These are phyloP conservation scores for Malassezia restricta DNA, from an alignment of 1,284 basidiomycete species.

Conservation along the genomic window DNA sequence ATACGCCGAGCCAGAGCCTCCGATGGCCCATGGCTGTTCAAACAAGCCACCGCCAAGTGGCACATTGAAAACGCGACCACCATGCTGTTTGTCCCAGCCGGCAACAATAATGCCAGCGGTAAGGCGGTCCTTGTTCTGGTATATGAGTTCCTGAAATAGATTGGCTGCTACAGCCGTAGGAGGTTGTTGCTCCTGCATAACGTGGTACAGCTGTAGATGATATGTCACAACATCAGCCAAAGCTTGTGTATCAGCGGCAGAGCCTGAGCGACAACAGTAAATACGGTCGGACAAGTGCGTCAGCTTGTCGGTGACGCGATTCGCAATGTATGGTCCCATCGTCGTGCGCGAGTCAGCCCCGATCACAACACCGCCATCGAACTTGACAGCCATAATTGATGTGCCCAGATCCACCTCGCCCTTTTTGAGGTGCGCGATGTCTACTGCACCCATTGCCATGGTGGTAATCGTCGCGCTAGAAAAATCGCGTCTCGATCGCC, in stretches of 20 bases:
- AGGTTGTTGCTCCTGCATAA: slow-evolving; percentile 62
- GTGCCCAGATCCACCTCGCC: slow-evolving; percentile 52
- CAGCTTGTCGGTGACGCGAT: slow-evolving; percentile 96
- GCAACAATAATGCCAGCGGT: slow-evolving; percentile 94
- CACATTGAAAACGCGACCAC: slow-evolving; percentile 88
- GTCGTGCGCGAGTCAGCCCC: slow-evolving; percentile 96
- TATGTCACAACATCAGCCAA: slow-evolving; percentile 86
- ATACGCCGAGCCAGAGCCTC: slow-evolving; percentile 81
- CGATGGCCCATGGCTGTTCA: slow-evolving; percentile 42
- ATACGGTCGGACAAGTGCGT: slow-evolving; percentile 94
- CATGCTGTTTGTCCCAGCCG: slow-evolving; percentile 85
- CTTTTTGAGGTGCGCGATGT: slow-evolving; percentile 32
- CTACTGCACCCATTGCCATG: slow-evolving; percentile 18
- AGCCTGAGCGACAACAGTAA: slow-evolving; percentile 97
- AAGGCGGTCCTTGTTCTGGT: slow-evolving; percentile 73
- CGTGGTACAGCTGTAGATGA: slow-evolving; percentile 68
- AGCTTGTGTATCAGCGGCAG: slow-evolving; percentile 90
- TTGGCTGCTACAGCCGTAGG: slow-evolving; percentile 71
- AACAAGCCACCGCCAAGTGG: slow-evolving; percentile 40
- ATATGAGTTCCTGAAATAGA: slow-evolving; percentile 78
- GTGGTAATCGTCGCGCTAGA: background rate
- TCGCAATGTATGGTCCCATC: slow-evolving; percentile 91
- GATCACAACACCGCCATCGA: slow-evolving; percentile 84
- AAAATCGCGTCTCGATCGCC: background rate
- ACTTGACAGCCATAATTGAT: slow-evolving; percentile 98